phyloP scores from a whole-genome alignment of 83 land plant genomes.

The Thuja plicata region DNA sequence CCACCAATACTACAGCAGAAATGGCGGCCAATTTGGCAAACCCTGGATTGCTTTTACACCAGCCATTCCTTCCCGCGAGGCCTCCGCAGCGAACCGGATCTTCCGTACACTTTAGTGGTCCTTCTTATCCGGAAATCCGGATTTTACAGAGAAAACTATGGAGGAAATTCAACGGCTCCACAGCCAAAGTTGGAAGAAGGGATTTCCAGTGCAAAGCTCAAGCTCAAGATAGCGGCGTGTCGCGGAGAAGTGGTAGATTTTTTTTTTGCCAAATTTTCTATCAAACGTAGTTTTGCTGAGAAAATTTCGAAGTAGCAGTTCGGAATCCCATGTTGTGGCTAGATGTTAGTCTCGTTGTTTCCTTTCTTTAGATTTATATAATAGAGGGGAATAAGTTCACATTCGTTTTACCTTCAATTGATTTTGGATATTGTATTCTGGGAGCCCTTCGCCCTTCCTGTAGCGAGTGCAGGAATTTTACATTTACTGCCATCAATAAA shows the following conservation, averaged over 20 bases:
- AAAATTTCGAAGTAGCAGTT: background rate
- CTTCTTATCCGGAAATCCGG: background rate
- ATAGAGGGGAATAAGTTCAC: background rate
- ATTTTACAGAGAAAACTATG: slow-evolving; percentile 8
- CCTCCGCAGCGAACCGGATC: background rate
- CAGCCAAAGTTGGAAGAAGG: background rate
- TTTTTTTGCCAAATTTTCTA: background rate
- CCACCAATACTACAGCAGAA: background rate
- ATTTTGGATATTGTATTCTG: background rate
- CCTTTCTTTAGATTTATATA: background rate
- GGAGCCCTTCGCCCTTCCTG: background rate
- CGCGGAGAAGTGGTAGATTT: background rate
- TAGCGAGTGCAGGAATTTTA: background rate
- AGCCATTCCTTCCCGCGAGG: slow-evolving; percentile 8
- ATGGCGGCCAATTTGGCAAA: slow-evolving; percentile 9
- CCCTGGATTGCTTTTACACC: slow-evolving; percentile 3
- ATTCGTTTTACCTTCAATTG: background rate
- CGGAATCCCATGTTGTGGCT: background rate
- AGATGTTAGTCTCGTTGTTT: background rate
- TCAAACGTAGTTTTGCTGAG: background rate
- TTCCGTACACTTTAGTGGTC: background rate
- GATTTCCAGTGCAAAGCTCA: slow-evolving; percentile 9
- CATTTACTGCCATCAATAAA: background rate
- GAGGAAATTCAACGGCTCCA: background rate
- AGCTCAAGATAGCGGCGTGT: slow-evolving; percentile 2